Evolutionary conservation across 2,329 filamentous ascomycete genomes (phyloP), one percentile per base, ranked within the genome.

Genomic region (Pezicula carpinea): DNA sequence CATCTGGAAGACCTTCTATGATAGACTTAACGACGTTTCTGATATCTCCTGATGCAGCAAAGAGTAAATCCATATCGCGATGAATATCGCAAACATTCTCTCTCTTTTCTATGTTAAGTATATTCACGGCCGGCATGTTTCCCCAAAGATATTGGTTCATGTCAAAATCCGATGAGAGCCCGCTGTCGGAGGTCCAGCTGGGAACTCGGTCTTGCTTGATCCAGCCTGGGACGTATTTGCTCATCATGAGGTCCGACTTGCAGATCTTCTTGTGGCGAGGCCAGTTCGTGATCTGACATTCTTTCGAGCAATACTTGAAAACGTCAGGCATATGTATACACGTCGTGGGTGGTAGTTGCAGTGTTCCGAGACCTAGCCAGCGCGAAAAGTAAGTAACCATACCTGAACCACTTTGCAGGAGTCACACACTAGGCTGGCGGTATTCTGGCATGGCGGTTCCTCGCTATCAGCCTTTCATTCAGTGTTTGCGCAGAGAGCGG

Each of bases 291-390:
- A 26, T 46, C 21, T 46, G 43, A 13, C 43, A 46, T 11, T 21
- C 15, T 21, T 26, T 10, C n/a, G 21, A 36, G 19, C 35, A 46
- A 39, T 46, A 46, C 43, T 46, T 39, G n/a, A 45, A 29, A 21
- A 31, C 23, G n/a, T 39, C 21, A 31, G 18, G 43, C 31, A 69
- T 53, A 95, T 85, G 6, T 18, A 39, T 21, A 17, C 15, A 39
- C 35, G 18, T 39, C 35, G 35, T 39, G 15, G 22, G 35, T 34
- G 13, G 32, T 34, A 5, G 5, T 34, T 34, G 32, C 32, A 13
- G 32, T 34, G 15, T 34, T 34, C 32, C 32, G 29, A 7, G 29
- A 32, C 29, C 29, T 32, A 32, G 29, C 29, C 29, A 32, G 32
- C 32, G 32, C 32, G 32, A 34, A 34, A 17, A 14, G 32, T 34